Base-by-base conservation (phyloP, 176 grass and related monocot species). In the Phoenix roebelenii region DNA sequence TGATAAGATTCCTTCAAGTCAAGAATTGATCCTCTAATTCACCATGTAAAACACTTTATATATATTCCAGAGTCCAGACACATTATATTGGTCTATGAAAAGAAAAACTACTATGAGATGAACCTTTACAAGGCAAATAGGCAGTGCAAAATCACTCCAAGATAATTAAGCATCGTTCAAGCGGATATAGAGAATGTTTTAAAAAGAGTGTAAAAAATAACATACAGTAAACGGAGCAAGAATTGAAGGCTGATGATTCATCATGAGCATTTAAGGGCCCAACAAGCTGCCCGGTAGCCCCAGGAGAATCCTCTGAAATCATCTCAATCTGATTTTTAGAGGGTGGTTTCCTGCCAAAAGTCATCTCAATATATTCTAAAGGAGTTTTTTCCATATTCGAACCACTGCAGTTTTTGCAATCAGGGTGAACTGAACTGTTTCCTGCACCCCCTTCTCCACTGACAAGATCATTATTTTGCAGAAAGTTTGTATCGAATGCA, bases 291-390 rank as follows among this genome's bases (percentile, higher is more conserved):
- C 28, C 60, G 57, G 44, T 69, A 57, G 30, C 60, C 23, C 29
- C 48, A 51, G 39, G 50, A 77, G 75, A 76, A 66, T 63, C 57
- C 23, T 77, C 77, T 15, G 80, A 76, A 85, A 59, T 39, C 67
- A 39, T 76, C 44, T 59, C 70, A 49, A 83, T 63, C 57, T 78
- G 54, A 15, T 86, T 73, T 74, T 82, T 83, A 65, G 65, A 65
- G 54, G 91, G 91, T 54, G 83, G 80, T 52, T 82, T 85, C 60
- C 74, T 58, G 19, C 58, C 58, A 69, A 77, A 90, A 44, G 80
- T 26, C 86, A 90, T 87, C 20, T 52, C 65, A 63, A 82, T 52
- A 75, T 19, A 86, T 56, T 66, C 57, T 66, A 55, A 9, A n/a
- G 3, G 16, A 25, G 49, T 54, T 1, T 39, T 53, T 25, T 51